Evolutionary conservation across 768 basidiomycete genomes (phyloP).

Genomic region (Calocybe indica): DNA sequence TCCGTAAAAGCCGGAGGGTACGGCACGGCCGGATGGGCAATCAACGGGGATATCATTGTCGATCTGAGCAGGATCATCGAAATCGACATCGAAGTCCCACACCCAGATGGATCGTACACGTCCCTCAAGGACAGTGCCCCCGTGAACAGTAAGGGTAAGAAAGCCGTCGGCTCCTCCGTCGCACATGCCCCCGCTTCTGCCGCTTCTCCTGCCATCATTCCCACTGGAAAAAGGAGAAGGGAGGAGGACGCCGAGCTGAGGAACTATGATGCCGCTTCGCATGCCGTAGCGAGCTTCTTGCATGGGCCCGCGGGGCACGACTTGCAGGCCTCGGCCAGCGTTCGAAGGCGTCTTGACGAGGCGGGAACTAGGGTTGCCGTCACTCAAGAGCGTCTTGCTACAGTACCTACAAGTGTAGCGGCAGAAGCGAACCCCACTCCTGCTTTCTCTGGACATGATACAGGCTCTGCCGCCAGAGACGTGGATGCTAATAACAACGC

Average conservation of each 20-base stretch:
- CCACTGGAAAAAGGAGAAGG: conserved; percentile 46
- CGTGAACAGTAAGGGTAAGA: conserved; percentile 52
- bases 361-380: not conserved
- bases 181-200: too few species aligned
- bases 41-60: conserved; percentile 81
- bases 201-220: not conserved
- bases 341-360: conserved; percentile 29
- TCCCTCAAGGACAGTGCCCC: conserved; percentile 52
- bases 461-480: conserved; percentile 6
- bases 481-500: conserved; percentile 11
- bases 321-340: conserved; percentile 18
- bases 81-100: conserved; percentile 61
- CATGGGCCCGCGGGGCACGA: conserved; percentile 20
- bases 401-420: not conserved
- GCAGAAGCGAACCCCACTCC: not conserved
- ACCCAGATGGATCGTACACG: conserved; percentile 47
- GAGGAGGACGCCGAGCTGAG: conserved; percentile 49
- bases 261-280: conserved; percentile 51
- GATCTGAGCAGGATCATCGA: conserved; percentile 70
- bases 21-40: conserved; percentile 86
- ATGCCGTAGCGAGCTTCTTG: conserved; percentile 45
- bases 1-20: conserved; percentile 90
- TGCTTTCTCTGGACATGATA: conserved; percentile 1
- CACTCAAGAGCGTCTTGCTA: too few species aligned
- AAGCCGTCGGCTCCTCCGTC: conserved; percentile 11